Evolutionary conservation across 2,329 filamentous ascomycete genomes (phyloP).

Genomic region (Myrmaecium sp.): DNA sequence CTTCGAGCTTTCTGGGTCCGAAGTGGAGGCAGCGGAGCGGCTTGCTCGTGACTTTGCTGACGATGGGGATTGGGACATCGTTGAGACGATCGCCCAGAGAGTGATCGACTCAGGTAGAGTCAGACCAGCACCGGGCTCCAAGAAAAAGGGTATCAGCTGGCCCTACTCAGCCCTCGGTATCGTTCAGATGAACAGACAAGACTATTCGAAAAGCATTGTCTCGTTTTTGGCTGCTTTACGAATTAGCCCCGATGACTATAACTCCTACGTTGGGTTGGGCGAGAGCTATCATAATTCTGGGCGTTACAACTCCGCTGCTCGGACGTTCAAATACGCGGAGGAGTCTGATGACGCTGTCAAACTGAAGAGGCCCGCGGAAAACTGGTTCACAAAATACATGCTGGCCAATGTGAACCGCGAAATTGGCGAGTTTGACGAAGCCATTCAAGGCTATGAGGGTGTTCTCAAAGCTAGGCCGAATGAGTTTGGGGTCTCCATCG

Average conservation of each 20-base stretch:
- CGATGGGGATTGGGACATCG: slow-evolving; percentile 86
- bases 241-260: slow-evolving; percentile 71
- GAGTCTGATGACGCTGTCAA: slow-evolving; percentile 46
- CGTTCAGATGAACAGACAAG: slow-evolving; percentile 85
- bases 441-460: slow-evolving; percentile 57
- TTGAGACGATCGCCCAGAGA: slow-evolving; percentile 79
- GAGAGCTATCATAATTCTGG: slow-evolving; percentile 94
- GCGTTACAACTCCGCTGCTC: slow-evolving; percentile 81
- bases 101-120: slow-evolving; percentile 92
- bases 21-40: slow-evolving; percentile 73
- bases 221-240: slow-evolving; percentile 83
- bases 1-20: slow-evolving; percentile 75
- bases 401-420: slow-evolving; percentile 88
- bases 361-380: slow-evolving; percentile 44
- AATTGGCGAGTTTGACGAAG: slow-evolving; percentile 74
- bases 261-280: slow-evolving; percentile 92
- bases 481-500: slow-evolving; percentile 78
- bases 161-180: slow-evolving; percentile 87
- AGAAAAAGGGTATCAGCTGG: slow-evolving; percentile 87
- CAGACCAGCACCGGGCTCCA: slow-evolving; percentile 77
- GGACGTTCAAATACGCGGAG: slow-evolving; percentile 76
- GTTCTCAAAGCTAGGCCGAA: slow-evolving; percentile 51
- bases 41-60: slow-evolving; percentile 77
- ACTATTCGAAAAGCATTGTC: slow-evolving; percentile 73
- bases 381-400: slow-evolving; percentile 96